Conservation (phyloP, 225 moss, liverwort and hornwort genomes). For the Marchantia paleacea region DNA sequence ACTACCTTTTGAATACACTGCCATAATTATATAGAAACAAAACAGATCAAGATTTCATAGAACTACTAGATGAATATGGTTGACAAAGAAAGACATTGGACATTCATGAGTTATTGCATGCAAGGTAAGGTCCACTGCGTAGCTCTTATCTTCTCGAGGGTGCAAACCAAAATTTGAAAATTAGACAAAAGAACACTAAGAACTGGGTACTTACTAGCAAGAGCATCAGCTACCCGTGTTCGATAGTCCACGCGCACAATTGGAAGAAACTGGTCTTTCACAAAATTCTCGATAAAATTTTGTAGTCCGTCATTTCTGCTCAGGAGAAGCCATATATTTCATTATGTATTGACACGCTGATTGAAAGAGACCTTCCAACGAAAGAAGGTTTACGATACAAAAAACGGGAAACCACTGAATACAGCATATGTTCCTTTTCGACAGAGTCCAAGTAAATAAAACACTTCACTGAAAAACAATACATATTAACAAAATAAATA, state of each 20-base stretch:
- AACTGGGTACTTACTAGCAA: conserved; percentile 65
- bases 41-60: no score
- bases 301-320: conserved; percentile 97
- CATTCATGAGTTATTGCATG: no score
- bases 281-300: conserved; percentile 96
- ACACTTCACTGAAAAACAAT: no score
- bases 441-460: no score
- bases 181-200: not conserved
- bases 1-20: no score
- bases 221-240: conserved; percentile 94
- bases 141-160: not conserved
- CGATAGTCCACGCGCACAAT: conserved; percentile 98
- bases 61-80: no score
- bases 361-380: not conserved
- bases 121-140: no score
- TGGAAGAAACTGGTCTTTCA: conserved; percentile 97
- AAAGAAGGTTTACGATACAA: not conserved
- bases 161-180: not conserved
- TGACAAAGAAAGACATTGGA: no score
- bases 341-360: not conserved
- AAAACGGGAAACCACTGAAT: no score
- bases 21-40: no score
- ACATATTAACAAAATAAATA: not conserved
- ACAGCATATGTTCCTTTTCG: no score
- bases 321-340: not conserved